Conservation (phyloP, 495 filamentous ascomycete species). For the Penicillium robsamsonii region DNA sequence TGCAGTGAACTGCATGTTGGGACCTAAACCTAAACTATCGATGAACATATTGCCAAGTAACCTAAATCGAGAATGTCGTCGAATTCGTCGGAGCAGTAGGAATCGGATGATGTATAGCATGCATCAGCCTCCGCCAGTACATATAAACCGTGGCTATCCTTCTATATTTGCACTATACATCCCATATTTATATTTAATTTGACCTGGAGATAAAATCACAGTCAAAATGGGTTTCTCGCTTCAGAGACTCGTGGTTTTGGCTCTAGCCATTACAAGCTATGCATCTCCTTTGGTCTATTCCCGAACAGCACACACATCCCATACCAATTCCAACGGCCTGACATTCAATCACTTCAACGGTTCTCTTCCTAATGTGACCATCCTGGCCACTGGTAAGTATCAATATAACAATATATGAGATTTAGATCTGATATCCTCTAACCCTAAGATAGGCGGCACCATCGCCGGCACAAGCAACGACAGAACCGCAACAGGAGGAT, state of each 20-base stretch:
- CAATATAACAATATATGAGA: background rate
- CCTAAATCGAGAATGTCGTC: background rate
- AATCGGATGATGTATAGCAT: background rate
- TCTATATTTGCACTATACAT: background rate
- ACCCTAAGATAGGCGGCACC: conserved; percentile 35
- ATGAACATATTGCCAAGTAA: background rate
- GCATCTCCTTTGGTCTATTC: conserved; percentile 30
- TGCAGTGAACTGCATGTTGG: background rate
- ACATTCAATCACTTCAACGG: conserved; percentile 43
- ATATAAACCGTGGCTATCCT: background rate
- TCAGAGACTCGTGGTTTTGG: conserved; percentile 20
- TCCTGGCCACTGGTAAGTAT: conserved; percentile 44
- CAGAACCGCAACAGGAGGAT: conserved; percentile 48
- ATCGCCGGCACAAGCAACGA: conserved; percentile 44
- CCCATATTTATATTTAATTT: background rate
- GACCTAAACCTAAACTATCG: background rate
- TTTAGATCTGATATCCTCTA: background rate
- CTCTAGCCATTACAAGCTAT: conserved; percentile 24
- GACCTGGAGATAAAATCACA: background rate
- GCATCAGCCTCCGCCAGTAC: background rate
- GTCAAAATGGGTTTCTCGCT: conserved; percentile 22
- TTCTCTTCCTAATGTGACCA: conserved; percentile 49
- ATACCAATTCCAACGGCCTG: conserved; percentile 35
- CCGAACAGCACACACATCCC: conserved; percentile 23
- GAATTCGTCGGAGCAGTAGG: background rate